Evolutionary conservation across 495 filamentous ascomycete species (phyloP).

Genomic region (Aspergillus nidulans): DNA sequence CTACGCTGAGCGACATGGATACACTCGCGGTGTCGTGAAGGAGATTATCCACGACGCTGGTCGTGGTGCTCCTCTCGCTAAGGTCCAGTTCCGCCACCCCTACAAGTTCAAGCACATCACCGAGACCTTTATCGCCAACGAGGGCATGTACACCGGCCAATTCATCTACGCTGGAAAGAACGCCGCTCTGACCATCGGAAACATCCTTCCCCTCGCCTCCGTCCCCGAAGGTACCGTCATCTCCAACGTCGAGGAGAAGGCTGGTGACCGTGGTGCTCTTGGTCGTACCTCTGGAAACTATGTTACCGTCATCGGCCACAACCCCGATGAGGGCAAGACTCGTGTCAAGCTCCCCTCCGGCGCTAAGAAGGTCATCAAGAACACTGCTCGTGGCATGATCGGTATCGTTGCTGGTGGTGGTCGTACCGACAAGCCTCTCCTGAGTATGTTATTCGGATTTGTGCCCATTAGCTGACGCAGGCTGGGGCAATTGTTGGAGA

Average conservation of each 20-base stretch:
- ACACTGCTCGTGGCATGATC: constrained; percentile 92
- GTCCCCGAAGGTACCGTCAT: constrained; percentile 98
- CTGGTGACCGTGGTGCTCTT: constrained; percentile 91
- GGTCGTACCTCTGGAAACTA: constrained; percentile 98
- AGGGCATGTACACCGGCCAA: constrained; percentile 99
- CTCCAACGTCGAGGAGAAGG: constrained; percentile 98
- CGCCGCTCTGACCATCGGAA: constrained; percentile 89
- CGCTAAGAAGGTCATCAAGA: constrained; percentile 98
- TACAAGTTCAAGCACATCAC: constrained; percentile 85
- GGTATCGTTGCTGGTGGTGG: constrained; percentile 99
- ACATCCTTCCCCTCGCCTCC: constrained; percentile 87
- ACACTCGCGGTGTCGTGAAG: constrained; percentile 94
- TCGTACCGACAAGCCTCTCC: constrained; percentile 97
- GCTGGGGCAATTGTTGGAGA: neutral
- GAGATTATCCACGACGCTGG: constrained; percentile 99
- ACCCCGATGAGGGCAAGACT: constrained; percentile 98
- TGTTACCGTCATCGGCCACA: constrained; percentile 97
- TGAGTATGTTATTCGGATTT: constrained; percentile 45
- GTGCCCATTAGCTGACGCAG: neutral
- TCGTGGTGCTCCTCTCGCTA: constrained; percentile 94
- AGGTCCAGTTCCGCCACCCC: constrained; percentile 90
- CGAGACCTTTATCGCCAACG: constrained; percentile 99
- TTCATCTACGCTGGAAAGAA: constrained; percentile 99
- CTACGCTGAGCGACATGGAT: constrained; percentile 93
- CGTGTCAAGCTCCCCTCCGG: constrained; percentile 97